A percentile compares a stretch with the other conserved stretches of the same genome.
Evolutionary conservation across 345 rosid species (phyloP).

Genomic region (Eucalyptus lansdowneana): DNA sequence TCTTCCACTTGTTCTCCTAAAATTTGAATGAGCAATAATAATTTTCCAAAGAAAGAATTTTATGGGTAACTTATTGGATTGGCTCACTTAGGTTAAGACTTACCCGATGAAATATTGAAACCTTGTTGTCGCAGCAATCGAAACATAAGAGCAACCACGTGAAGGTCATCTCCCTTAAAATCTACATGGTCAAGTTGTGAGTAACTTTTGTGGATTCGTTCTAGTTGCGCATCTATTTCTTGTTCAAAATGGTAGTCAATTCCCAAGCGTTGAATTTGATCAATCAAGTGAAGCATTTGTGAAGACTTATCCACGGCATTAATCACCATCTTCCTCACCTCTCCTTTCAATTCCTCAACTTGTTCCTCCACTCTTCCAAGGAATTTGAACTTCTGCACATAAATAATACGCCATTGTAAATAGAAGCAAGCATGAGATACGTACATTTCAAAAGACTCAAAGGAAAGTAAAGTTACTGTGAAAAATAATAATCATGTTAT

Average conservation of each 20-base stretch:
- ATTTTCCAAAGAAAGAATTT: neutral
- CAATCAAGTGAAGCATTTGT: constrained; percentile 3
- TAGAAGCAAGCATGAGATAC: neutral
- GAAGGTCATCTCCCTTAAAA: neutral
- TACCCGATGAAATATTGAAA: neutral
- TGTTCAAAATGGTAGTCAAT: constrained; percentile 26
- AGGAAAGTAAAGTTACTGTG: neutral
- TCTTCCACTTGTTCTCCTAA: neutral
- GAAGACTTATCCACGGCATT: neutral
- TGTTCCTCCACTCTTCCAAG: neutral
- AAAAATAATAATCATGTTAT: neutral
- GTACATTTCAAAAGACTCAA: neutral
- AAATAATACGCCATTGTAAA: neutral
- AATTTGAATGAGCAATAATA: neutral
- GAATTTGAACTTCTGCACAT: neutral
- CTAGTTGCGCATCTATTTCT: neutral
- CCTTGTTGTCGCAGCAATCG: neutral
- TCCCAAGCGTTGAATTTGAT: constrained; percentile 19
- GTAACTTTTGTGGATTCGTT: neutral
- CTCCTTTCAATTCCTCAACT: neutral
- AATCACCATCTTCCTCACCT: neutral
- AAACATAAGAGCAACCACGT: neutral
- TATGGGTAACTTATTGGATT: neutral
- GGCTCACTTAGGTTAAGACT: neutral
- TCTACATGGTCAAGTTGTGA: neutral